phyloP scores from a whole-genome alignment of 2,329 filamentous ascomycete species.

The Colletotrichum sp. region DNA sequence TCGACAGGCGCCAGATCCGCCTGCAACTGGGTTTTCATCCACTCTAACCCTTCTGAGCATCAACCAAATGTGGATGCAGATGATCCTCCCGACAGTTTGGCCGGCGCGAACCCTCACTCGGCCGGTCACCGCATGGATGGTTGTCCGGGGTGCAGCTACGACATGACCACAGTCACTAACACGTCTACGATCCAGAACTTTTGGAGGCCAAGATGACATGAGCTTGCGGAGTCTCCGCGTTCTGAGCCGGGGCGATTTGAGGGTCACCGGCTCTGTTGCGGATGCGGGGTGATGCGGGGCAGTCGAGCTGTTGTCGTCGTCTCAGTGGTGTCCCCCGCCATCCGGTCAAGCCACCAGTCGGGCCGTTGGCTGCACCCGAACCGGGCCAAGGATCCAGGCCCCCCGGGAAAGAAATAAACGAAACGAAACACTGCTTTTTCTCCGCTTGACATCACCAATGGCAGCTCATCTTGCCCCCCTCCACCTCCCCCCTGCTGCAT shows the following conservation, averaged over 20 bases:
- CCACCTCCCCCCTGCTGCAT: neutral
- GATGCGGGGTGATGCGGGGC: constrained; percentile 14
- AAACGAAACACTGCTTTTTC: neutral
- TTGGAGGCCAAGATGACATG: neutral
- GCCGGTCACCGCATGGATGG: neutral
- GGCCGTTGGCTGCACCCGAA: constrained; percentile 10
- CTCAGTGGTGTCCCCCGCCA: constrained; percentile 7
- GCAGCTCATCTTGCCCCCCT: neutral
- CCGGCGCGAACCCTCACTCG: neutral
- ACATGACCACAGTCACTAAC: neutral
- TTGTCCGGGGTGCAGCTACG: neutral
- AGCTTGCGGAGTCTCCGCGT: constrained; percentile 17
- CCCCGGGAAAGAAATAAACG: neutral
- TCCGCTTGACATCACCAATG: constrained; percentile 1
- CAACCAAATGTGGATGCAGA: neutral
- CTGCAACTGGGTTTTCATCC: neutral
- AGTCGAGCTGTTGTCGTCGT: neutral
- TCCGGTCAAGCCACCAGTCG: constrained; percentile 20
- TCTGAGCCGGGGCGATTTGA: neutral
- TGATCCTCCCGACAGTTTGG: neutral
- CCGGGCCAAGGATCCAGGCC: neutral
- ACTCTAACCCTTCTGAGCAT: neutral
- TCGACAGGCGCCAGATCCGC: no score
- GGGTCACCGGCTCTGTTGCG: neutral
- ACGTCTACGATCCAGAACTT: neutral